Percentiles rank a stretch among this genome's conserved stretches.
Conservation (phyloP, 345 rosid species). For the Laguncularia racemosa region DNA sequence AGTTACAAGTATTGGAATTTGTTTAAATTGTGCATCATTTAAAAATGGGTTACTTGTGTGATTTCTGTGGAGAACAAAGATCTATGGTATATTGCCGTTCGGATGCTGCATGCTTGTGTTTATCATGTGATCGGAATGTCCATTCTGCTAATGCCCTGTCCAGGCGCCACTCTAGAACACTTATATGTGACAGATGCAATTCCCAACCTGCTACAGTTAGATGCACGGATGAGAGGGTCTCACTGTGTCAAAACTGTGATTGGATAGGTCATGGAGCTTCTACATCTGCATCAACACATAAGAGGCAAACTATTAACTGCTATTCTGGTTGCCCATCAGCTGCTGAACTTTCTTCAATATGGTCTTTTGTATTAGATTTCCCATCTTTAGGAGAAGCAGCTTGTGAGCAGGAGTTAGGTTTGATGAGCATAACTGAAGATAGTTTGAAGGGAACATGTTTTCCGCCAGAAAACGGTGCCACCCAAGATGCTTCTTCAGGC, state of each 20-base stretch:
- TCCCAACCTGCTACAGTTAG: conserved; percentile 80
- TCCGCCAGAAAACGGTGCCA: conserved; percentile 22
- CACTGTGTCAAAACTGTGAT: conserved; percentile 98
- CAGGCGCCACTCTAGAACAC: conserved; percentile 78
- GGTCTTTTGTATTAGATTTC: conserved; percentile 66
- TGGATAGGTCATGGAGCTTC: conserved; percentile 66
- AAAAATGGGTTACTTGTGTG: conserved; percentile 86
- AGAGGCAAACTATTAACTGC: conserved; percentile 66
- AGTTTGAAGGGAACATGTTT: conserved; percentile 18
- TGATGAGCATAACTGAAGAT: conserved; percentile 76
- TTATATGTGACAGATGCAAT: conserved; percentile 82
- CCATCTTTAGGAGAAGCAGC: conserved; percentile 42
- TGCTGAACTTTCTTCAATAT: conserved; percentile 74
- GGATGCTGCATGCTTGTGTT: conserved; percentile 88
- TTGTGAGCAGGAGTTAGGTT: conserved; percentile 74
- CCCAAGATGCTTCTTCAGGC: conserved; percentile 25
- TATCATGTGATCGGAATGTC: conserved; percentile 89
- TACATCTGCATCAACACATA: conserved; percentile 43
- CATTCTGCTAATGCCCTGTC: conserved; percentile 96
- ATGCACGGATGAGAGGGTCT: conserved; percentile 67
- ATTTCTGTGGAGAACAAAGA: conserved; percentile 88
- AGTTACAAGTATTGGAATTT: background rate
- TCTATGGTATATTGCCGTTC: conserved; percentile 92
- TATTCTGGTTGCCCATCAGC: conserved; percentile 96
- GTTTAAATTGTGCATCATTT: background rate